Conservation (phyloP, 768 basidiomycete species). For the Amanita phalloides region DNA sequence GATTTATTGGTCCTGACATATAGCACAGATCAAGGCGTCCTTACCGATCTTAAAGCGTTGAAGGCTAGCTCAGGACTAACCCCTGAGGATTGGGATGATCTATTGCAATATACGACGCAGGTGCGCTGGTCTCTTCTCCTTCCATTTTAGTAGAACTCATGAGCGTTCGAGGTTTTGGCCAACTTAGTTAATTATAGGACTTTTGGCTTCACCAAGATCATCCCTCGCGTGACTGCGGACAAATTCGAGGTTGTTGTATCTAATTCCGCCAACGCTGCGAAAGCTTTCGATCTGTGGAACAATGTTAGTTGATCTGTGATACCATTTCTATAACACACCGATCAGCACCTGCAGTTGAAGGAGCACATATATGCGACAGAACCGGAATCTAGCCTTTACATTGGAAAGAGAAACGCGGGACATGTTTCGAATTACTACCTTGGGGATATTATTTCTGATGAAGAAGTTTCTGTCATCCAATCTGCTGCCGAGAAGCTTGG, state of each 20-base stretch:
- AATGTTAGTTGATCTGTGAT: slow-evolving; percentile 28
- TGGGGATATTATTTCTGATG: slow-evolving; percentile 60
- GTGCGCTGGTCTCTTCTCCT: slow-evolving; percentile 20
- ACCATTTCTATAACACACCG: background rate
- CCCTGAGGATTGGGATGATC: slow-evolving; percentile 52
- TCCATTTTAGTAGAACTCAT: background rate
- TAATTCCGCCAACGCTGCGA: slow-evolving; percentile 45
- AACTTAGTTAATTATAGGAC: slow-evolving; percentile 69
- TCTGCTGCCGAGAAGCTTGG: slow-evolving; percentile 61
- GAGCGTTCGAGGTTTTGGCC: slow-evolving; percentile 31
- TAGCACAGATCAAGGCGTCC: slow-evolving; percentile 39
- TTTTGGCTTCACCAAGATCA: slow-evolving; percentile 81
- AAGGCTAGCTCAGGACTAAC: slow-evolving; percentile 42
- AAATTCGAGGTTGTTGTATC: slow-evolving; percentile 57
- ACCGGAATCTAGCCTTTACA: slow-evolving; percentile 59
- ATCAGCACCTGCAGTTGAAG: slow-evolving; percentile 38
- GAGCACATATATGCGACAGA: slow-evolving; percentile 59
- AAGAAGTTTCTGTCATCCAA: slow-evolving; percentile 71
- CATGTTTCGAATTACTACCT: slow-evolving; percentile 84
- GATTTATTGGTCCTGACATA: slow-evolving; percentile 65
- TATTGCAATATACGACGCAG: slow-evolving; percentile 68
- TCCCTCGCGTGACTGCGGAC: slow-evolving; percentile 53
- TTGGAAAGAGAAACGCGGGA: slow-evolving; percentile 71
- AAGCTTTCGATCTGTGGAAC: slow-evolving; percentile 52
- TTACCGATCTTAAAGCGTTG: slow-evolving; percentile 46